Conservation (phyloP, 2,329 filamentous ascomycete genomes). For the Diaporthe humulicola region DNA sequence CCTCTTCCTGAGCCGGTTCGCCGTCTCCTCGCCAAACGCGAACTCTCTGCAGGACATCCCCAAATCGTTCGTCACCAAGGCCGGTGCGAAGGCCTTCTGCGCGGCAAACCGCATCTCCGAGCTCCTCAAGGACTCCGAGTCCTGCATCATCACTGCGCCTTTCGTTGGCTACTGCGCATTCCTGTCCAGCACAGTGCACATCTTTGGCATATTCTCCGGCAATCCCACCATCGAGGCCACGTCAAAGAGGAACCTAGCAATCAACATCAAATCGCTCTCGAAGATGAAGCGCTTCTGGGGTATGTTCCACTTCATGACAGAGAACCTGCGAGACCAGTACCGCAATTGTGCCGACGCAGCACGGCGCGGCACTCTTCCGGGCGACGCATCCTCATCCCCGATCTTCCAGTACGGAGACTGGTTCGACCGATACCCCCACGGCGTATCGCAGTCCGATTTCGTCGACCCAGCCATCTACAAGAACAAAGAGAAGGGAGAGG, state of each 20-base stretch:
- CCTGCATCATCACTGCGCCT: constrained; percentile 86
- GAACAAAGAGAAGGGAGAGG: constrained; percentile 84
- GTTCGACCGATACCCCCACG: constrained; percentile 95
- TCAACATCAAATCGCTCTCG: constrained; percentile 89
- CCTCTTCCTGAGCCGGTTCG: constrained; percentile 90
- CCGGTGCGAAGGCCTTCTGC: constrained; percentile 81
- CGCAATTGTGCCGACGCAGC: constrained; percentile 86
- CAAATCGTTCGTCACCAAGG: constrained; percentile 81
- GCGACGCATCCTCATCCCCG: constrained; percentile 64
- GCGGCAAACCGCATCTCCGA: constrained; percentile 90
- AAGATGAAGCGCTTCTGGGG: constrained; percentile 99
- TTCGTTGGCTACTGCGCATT: constrained; percentile 97
- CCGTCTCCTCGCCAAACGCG: constrained; percentile 77
- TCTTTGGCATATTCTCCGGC: constrained; percentile 90
- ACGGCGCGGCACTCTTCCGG: constrained; percentile 71
- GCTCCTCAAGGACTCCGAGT: constrained; percentile 83
- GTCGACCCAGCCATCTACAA: constrained; percentile 78
- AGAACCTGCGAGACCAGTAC: constrained; percentile 92
- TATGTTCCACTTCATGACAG: constrained; percentile 97
- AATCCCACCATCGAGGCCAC: constrained; percentile 80
- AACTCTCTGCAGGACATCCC: constrained; percentile 79
- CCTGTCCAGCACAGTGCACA: constrained; percentile 92
- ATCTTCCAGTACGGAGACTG: constrained; percentile 98
- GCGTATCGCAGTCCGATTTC: constrained; percentile 87
- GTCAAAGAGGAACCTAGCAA: constrained; percentile 86